Evolutionary conservation across 2,329 filamentous ascomycete genomes (phyloP), one percentile per base, ranked within the genome.

Genomic region (Penicillium sp.): DNA sequence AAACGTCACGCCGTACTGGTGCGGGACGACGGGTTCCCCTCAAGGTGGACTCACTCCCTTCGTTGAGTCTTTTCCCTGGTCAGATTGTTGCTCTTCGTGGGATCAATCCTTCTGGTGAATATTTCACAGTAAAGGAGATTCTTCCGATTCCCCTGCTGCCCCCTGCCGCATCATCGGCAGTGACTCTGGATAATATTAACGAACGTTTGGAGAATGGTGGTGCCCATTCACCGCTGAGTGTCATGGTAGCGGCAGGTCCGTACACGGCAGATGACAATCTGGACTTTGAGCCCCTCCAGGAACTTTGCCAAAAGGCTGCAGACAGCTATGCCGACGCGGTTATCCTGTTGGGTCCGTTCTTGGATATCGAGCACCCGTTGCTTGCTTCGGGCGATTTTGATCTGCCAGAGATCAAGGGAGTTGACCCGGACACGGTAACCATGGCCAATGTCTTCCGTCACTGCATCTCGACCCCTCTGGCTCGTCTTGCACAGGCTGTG

Each of bases 231-330:
- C 92, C 94, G 0, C 77, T 98, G 18, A 92, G 84, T 67, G 80
- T 96, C 52, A 76, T 97, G 39, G 83, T 94, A 59, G 91, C 89
- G 1, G 86, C 92, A 0, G 95, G 95, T 0, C 95, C 95, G 0
- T 99, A 96, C 76, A 96, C 93, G 0, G 87, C 92, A 2, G 93
- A 98, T 66, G 90, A 94, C 69, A 96, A 96, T 70, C 87, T 99
- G 47, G 89, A 92, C 65, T 99, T 93, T 71, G 90, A 96, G 69
- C 90, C 94, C 7, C 80, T 99, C 1, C 87, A 92, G 69, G 87
- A 90, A 33, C 83, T 99, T 16, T 94, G 94, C 72, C 84, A 85
- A 65, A 88, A 89, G 68, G 92, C 93, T 9, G 87, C 87, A 16
- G 87, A 91, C 63, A 85, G 83, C 22, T 88, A 86, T 63, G 90